Evolutionary conservation across 106 monocot genomes (phyloP).

Genomic region (Dioscorea dumetorum): DNA sequence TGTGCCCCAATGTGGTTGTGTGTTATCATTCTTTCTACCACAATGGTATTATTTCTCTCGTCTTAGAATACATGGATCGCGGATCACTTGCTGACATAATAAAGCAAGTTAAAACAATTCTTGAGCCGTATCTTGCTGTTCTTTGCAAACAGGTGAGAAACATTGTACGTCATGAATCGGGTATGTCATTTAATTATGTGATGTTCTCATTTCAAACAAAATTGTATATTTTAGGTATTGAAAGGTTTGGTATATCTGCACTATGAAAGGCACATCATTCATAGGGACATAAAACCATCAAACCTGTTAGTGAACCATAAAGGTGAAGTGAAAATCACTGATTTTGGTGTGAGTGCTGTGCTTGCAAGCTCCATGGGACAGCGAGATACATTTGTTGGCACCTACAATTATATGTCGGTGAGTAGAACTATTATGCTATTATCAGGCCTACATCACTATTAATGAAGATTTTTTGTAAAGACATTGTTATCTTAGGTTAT

Average conservation of each 20-base stretch:
- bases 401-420: constrained; percentile 91
- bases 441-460: not conserved
- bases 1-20: constrained; percentile 72
- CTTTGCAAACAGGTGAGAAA: constrained; percentile 75
- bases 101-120: constrained; percentile 86
- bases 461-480: not conserved
- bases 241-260: constrained; percentile 88
- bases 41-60: constrained; percentile 92
- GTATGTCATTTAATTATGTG: not conserved
- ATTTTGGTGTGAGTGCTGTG: constrained; percentile 91
- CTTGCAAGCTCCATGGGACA: constrained; percentile 91
- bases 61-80: constrained; percentile 94
- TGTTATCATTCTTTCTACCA: constrained; percentile 95
- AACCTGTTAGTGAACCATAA: constrained; percentile 78
- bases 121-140: constrained; percentile 95
- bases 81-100: constrained; percentile 90
- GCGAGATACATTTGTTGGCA: constrained; percentile 94
- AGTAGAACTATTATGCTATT: constrained; percentile 16
- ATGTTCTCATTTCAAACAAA: not conserved
- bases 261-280: constrained; percentile 89
- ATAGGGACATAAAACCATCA: constrained; percentile 91
- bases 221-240: constrained; percentile 50
- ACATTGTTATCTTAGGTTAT: not conserved
- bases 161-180: not conserved
- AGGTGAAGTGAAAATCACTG: constrained; percentile 87